Base-by-base conservation (phyloP, 352 stramenopile genomes). In the Phytophthora pistaciae region DNA sequence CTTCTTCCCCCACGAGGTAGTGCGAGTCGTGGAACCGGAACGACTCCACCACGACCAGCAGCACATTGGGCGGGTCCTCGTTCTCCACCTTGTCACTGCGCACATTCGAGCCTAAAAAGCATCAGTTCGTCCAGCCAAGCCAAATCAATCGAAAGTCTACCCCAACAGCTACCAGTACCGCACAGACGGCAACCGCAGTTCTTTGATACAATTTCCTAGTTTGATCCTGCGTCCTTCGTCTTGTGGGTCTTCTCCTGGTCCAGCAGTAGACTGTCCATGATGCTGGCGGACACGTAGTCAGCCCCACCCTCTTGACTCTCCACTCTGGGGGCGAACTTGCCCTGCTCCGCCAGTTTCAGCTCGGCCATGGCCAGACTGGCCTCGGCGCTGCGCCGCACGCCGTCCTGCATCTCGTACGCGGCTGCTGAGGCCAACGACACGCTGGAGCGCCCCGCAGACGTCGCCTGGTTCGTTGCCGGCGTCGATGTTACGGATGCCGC, bases 201-300 rank as follows among this genome's bases (percentile, higher is more conserved):
- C 25, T 33, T 33, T 33, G 5, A 33, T 33, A 33, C 29, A 33
- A 1, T 33, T 33, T 33, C 29, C 6, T 49, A 10, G 42, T 5
- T 49, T 20, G 42, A 8, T 11, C 42, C 42, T 49, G 6, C 9
- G 2, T 18, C 33, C 10, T 64, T 75, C 5, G 36, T 5, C 36
- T 44, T 14, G 36, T 16, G 36, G 16, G 20, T 46, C 36, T 70
- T 67, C 48, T 75, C 56, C 60, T 78, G 58, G 33, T 91, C 74
- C 4, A 94, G 75, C 40, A 94, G 60, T 38, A 94, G 66, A 48
- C 84, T 94, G 69, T 93, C 87, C 66, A 94, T 86, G 48, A 94
- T 91, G 56, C 85, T 93, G 10, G 87, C 79, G 3, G 87, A 85
- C n/a, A 94, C 84, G 62, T 94, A 94, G 77, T 94, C 87, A 3